These are phyloP conservation scores for Trichophyton benhamiae DNA, from an alignment of 2,329 filamentous ascomycete genomes.

Conservation along the genomic window DNA sequence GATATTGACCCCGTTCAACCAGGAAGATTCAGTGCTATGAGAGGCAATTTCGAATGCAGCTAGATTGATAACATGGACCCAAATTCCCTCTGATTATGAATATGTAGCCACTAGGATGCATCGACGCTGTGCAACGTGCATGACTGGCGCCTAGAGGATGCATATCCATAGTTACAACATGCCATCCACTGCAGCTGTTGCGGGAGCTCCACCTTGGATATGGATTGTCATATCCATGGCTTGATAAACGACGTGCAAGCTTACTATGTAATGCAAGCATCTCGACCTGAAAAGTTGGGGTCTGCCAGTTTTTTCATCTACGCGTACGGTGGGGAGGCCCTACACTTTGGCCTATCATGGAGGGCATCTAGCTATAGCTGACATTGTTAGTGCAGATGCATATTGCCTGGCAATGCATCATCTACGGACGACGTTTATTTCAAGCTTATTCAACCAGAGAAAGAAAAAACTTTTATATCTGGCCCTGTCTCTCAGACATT, in stretches of 20 bases:
- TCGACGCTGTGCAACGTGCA: neutral
- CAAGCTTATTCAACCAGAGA: neutral
- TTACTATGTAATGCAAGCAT: conserved; percentile 1
- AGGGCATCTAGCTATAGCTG: neutral
- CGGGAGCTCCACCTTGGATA: neutral
- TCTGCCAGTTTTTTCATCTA: neutral
- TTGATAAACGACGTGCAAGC: conserved; percentile 1
- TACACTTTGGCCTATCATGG: neutral
- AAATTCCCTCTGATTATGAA: neutral
- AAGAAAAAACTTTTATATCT: neutral
- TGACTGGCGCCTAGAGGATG: neutral
- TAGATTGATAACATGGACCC: neutral
- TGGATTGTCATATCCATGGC: neutral
- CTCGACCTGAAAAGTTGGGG: neutral
- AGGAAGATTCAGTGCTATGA: neutral
- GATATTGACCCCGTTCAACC: neutral
- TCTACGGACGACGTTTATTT: neutral
- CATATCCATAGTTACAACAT: neutral
- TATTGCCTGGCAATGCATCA: neutral
- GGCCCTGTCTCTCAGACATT: neutral
- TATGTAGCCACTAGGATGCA: neutral
- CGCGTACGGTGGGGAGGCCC: neutral
- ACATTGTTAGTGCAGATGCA: neutral
- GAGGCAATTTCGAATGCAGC: neutral
- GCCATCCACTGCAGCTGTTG: neutral